A percentile compares a stretch with the other conserved stretches of the same genome.
These are phyloP conservation scores for Eremothecium coryli DNA, from an alignment of 1,139 yeast species.

Conservation along the genomic window DNA sequence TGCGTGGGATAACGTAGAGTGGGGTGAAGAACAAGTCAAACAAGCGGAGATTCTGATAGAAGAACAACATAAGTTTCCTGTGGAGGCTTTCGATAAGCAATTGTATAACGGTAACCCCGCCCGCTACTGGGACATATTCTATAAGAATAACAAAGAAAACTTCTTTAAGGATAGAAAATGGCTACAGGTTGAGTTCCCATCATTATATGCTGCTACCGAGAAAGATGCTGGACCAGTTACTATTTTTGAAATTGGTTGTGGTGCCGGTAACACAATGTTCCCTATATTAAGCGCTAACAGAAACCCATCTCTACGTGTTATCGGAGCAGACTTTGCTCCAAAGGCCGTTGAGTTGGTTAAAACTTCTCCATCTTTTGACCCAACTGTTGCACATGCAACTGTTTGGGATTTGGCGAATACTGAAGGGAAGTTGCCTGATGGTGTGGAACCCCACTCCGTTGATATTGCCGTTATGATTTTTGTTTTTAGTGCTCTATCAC, in stretches of 20 bases:
- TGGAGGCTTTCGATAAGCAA: slow-evolving; percentile 71
- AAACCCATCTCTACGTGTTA: slow-evolving; percentile 63
- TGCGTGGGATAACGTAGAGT: slow-evolving; percentile 97
- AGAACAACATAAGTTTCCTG: slow-evolving; percentile 74
- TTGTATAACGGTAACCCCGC: slow-evolving; percentile 81
- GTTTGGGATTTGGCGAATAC: slow-evolving; percentile 94
- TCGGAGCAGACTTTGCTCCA: slow-evolving; percentile 85
- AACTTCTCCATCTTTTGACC: slow-evolving; percentile 49
- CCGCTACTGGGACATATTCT: slow-evolving; percentile 90
- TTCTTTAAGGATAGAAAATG: slow-evolving; percentile 95
- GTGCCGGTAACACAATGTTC: slow-evolving; percentile 94
- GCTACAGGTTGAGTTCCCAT: slow-evolving; percentile 91
- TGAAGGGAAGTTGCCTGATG: slow-evolving; percentile 69
- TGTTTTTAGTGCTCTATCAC: slow-evolving; percentile 86
- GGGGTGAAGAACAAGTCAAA: slow-evolving; percentile 84
- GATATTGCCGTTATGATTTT: slow-evolving; percentile 91
- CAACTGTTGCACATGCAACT: slow-evolving; percentile 65
- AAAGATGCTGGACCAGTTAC: slow-evolving; percentile 60
- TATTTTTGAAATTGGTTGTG: slow-evolving; percentile 92
- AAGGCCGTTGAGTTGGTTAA: slow-evolving; percentile 84
- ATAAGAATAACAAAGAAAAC: slow-evolving; percentile 81
- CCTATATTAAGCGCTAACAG: slow-evolving; percentile 77
- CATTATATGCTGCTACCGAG: slow-evolving; percentile 65
- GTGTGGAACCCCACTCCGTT: slow-evolving; percentile 69
- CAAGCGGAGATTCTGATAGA: slow-evolving; percentile 69